phyloP scores from a whole-genome alignment of 1,284 basidiomycete genomes.

The Chalciporus sp. region DNA sequence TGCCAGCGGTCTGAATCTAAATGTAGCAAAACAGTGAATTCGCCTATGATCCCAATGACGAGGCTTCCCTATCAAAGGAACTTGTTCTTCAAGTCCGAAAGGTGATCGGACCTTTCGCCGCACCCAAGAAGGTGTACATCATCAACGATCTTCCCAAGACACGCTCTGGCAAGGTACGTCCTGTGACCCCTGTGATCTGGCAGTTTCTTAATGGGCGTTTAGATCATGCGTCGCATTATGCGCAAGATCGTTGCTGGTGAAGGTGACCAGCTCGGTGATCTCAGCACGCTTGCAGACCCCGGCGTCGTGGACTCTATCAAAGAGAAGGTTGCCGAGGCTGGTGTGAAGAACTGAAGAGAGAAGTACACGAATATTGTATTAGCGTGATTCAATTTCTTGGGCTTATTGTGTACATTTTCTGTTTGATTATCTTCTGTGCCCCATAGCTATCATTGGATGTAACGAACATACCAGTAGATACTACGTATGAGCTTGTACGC shows the following conservation, averaged over 20 bases:
- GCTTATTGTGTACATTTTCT: background rate
- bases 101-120: conserved; percentile 94
- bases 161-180: conserved; percentile 85
- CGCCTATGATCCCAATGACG: conserved; percentile 68
- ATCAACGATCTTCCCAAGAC: conserved; percentile 94
- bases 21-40: conserved; percentile 66
- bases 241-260: conserved; percentile 95
- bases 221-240: conserved; percentile 94
- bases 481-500: background rate
- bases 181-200: background rate
- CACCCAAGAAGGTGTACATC: conserved; percentile 90
- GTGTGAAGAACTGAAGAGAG: conserved; percentile 20
- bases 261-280: conserved; percentile 90
- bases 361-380: background rate
- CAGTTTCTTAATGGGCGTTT: background rate
- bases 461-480: background rate
- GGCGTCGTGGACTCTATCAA: conserved; percentile 82
- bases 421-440: background rate
- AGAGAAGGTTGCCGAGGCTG: conserved; percentile 59
- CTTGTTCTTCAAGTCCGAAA: conserved; percentile 94
- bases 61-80: conserved; percentile 81
- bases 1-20: background rate
- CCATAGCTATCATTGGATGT: background rate
- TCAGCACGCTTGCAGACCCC: conserved; percentile 89
- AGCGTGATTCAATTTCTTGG: background rate